phyloP scores from a whole-genome alignment of 1,284 basidiomycete genomes.

The Acaromyces ingoldii region DNA sequence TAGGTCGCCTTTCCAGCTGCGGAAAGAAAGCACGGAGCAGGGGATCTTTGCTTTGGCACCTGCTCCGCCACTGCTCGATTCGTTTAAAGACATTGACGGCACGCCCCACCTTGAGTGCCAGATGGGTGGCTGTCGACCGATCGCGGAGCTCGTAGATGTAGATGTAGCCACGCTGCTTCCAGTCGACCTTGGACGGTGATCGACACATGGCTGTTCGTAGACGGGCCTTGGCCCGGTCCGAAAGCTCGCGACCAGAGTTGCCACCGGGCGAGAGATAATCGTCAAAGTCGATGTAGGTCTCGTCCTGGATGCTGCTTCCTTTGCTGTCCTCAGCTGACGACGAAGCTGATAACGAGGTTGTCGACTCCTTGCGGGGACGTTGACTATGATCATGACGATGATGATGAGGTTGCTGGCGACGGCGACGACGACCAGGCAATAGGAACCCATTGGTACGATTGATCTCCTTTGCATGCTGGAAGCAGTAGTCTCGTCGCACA shows the following conservation, averaged over 20 bases:
- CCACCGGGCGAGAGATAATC: constrained; percentile 11
- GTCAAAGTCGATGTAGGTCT: constrained; percentile 6
- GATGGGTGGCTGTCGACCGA: constrained; percentile 9
- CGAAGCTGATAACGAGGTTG: neutral
- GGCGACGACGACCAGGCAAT: neutral
- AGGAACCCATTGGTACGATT: constrained; percentile 29
- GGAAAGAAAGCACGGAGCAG: constrained; percentile 17
- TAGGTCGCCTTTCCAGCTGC: neutral
- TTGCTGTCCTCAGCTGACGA: too few relatives aligned
- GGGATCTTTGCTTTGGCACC: constrained; percentile 27
- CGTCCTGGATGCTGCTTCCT: too few relatives aligned
- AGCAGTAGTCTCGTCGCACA: constrained; percentile 21
- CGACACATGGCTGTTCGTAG: constrained; percentile 19
- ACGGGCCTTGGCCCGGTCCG: constrained; percentile 16
- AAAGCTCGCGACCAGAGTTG: neutral
- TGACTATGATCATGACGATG: neutral
- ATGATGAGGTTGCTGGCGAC: too few relatives aligned
- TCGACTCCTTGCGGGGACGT: neutral
- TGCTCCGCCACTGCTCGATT: constrained; percentile 23
- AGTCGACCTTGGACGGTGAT: constrained; percentile 11
- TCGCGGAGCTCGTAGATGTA: constrained; percentile 36
- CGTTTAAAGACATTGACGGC: constrained; percentile 24
- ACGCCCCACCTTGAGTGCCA: constrained; percentile 32
- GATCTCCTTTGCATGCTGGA: constrained; percentile 30
- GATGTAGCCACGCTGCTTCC: constrained; percentile 21